Percentiles rank a stretch among this genome's conserved stretches.
Conservation (phyloP, 2,329 filamentous ascomycete genomes). For the Fusarium continuum region DNA sequence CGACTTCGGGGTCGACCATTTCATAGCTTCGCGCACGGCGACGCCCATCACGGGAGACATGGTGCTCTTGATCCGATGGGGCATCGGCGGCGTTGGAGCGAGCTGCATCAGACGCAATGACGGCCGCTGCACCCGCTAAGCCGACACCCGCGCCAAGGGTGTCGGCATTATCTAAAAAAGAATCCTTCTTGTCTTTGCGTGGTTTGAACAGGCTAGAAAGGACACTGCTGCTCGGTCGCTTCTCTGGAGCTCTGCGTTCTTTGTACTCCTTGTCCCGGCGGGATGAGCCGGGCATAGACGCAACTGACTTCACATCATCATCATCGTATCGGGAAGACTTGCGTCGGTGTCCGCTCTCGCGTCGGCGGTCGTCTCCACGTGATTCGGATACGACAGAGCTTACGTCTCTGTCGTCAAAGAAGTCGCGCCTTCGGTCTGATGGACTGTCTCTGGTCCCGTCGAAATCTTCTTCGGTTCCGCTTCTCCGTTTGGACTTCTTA, state of each 20-base stretch:
- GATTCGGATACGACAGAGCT: constrained; percentile 61
- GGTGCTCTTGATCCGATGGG: constrained; percentile 52
- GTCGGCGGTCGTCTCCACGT: constrained; percentile 45
- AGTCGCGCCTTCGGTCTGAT: constrained; percentile 52
- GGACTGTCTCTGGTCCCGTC: constrained; percentile 49
- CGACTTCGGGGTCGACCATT: constrained; percentile 66
- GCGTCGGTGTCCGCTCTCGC: constrained; percentile 48
- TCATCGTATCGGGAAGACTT: constrained; percentile 53
- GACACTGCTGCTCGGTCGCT: constrained; percentile 53
- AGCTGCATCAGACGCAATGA: constrained; percentile 51
- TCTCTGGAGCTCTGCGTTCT: constrained; percentile 48
- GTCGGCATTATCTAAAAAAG: constrained; percentile 79
- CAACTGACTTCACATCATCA: constrained; percentile 59
- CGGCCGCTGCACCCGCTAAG: constrained; percentile 62
- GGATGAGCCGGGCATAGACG: constrained; percentile 47
- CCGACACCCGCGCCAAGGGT: constrained; percentile 76
- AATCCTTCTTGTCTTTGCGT: constrained; percentile 57
- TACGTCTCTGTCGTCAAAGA: constrained; percentile 57
- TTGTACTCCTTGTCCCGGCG: constrained; percentile 47
- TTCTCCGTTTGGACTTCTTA: constrained; percentile 53
- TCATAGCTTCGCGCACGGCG: constrained; percentile 45
- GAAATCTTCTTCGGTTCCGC: constrained; percentile 49
- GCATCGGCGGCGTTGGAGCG: constrained; percentile 58
- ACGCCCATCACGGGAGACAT: constrained; percentile 37
- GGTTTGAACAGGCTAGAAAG: constrained; percentile 62